Evolutionary conservation across 257 asterid species (phyloP).

Genomic region (Solanum pinnatisectum): DNA sequence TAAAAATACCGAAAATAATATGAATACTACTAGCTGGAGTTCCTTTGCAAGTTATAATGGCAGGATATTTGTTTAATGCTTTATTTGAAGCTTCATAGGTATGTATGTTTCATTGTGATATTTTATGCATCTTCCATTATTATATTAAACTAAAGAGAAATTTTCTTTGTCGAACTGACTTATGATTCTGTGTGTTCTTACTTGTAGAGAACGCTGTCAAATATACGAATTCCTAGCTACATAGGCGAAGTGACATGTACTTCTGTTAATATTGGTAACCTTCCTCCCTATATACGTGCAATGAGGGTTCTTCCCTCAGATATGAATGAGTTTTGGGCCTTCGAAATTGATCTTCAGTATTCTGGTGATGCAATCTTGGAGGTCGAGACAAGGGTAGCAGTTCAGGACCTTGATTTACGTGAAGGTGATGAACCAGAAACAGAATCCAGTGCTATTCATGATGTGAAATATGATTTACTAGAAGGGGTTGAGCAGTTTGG

Average conservation of each 20-base stretch:
- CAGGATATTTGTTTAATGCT: background rate
- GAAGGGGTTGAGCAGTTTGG: constrained; percentile 58
- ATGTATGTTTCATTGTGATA: background rate
- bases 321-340: constrained; percentile 76
- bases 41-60: background rate
- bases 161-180: background rate
- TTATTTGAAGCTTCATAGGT: background rate
- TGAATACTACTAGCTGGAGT: background rate
- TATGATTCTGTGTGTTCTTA: background rate
- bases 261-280: constrained; percentile 66
- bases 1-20: background rate
- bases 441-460: constrained; percentile 38
- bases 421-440: constrained; percentile 36
- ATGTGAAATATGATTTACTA: constrained; percentile 63
- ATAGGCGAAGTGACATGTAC: constrained; percentile 78
- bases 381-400: constrained; percentile 79
- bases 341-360: constrained; percentile 80
- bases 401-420: constrained; percentile 56
- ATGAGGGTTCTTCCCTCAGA: constrained; percentile 87
- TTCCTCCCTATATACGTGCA: constrained; percentile 83
- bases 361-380: constrained; percentile 65
- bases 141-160: background rate
- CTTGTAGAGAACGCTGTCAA: constrained; percentile 53
- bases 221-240: constrained; percentile 77
- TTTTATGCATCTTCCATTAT: background rate